These are phyloP conservation scores for Sporisorium scitamineum DNA, from an alignment of 1,284 basidiomycete species.

Conservation along the genomic window DNA sequence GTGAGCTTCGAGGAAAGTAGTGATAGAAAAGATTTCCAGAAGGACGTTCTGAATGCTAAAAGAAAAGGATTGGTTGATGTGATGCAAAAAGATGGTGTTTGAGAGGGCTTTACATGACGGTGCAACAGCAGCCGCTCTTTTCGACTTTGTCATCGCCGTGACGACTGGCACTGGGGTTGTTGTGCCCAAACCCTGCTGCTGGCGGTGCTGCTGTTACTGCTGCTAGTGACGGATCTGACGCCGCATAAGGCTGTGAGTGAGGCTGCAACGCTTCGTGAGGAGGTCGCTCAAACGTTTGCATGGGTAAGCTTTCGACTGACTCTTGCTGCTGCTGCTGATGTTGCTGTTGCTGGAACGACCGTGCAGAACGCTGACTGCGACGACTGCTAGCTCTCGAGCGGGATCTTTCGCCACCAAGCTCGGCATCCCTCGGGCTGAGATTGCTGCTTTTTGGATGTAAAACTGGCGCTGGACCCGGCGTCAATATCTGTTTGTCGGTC, in stretches of 20 bases:
- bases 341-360: slow-evolving; percentile 10
- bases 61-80: neutral
- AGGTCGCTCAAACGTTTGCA: neutral
- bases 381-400: slow-evolving; percentile 25
- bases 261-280: neutral
- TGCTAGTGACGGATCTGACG: slow-evolving; percentile 4
- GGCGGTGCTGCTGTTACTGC: neutral
- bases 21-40: neutral
- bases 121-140: slow-evolving; percentile 42
- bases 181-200: neutral
- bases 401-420: slow-evolving; percentile 6
- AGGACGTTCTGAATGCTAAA: too few relatives aligned
- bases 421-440: slow-evolving; percentile 18
- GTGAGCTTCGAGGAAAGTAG: neutral
- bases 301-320: neutral
- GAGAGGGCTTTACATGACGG: slow-evolving; percentile 41
- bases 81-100: neutral
- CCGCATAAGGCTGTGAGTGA: neutral
- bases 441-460: slow-evolving; percentile 6
- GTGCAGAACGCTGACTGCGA: slow-evolving; percentile 10
- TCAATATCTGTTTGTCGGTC: slow-evolving; percentile 13
- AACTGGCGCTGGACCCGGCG: slow-evolving; percentile 2
- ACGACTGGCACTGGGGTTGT: too few relatives aligned
- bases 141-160: slow-evolving; percentile 22
- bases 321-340: slow-evolving; percentile 1